Conservation (phyloP, 2,329 filamentous ascomycete genomes). For the Saccharata proteae region DNA sequence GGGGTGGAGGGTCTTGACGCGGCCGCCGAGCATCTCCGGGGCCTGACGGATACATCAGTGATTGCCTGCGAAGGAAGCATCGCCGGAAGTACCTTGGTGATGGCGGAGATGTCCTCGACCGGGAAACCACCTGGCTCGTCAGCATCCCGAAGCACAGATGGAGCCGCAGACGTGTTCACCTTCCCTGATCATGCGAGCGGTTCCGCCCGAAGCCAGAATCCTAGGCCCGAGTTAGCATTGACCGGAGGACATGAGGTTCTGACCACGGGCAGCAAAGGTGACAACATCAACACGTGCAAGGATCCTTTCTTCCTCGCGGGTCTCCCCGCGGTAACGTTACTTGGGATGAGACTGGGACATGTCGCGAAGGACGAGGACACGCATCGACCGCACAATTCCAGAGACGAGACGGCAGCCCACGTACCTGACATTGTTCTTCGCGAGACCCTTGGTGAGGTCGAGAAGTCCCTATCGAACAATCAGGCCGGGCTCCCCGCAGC, state of each 20-base stretch:
- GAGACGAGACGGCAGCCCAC: not conserved
- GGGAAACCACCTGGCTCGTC: no score
- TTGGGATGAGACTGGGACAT: no score
- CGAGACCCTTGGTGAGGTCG: slow-evolving; percentile 81
- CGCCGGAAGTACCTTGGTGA: no score
- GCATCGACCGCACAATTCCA: not conserved
- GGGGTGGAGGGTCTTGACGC: slow-evolving; percentile 92
- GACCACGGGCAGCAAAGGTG: no score
- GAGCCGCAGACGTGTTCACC: no score
- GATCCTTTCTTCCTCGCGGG: no score
- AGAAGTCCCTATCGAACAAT: slow-evolving; percentile 44
- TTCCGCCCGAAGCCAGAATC: slow-evolving; percentile 88
- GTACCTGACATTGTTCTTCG: slow-evolving; percentile 70
- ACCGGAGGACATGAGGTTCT: no score
- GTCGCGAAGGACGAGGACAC: not conserved
- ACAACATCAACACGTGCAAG: no score
- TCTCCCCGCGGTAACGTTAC: no score
- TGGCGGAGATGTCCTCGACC: slow-evolving; percentile 96
- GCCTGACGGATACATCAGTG: no score
- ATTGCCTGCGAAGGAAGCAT: no score
- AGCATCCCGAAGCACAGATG: no score
- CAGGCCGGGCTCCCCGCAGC: slow-evolving; percentile 1
- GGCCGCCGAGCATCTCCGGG: slow-evolving; percentile 88
- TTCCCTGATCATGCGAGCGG: slow-evolving; percentile 91
- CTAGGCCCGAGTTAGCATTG: slow-evolving; percentile 10